A percentile compares a stretch with the other conserved stretches of the same genome.
These are phyloP conservation scores for Aspergillus pseudonomiae DNA, from an alignment of 2,329 filamentous ascomycete genomes.

Conservation along the genomic window DNA sequence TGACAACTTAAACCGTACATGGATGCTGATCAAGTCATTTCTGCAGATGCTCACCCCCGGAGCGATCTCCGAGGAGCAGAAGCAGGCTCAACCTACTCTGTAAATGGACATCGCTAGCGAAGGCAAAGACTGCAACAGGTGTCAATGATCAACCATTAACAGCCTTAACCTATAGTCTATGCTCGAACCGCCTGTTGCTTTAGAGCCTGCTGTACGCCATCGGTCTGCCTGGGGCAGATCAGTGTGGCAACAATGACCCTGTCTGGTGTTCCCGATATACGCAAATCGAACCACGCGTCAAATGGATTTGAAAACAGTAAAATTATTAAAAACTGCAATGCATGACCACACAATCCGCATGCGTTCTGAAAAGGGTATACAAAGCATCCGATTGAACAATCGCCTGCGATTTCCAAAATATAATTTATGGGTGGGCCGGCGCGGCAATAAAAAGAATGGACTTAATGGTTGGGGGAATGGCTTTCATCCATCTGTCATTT, in stretches of 20 bases:
- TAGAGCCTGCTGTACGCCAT: constrained; percentile 8
- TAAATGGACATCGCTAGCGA: constrained; percentile 35
- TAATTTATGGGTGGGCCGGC: constrained; percentile 10
- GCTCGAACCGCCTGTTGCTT: constrained; percentile 14
- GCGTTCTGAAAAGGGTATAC: constrained; percentile 7
- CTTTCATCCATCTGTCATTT: constrained; percentile 17
- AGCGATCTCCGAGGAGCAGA: constrained; percentile 28
- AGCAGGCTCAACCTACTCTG: constrained; percentile 37
- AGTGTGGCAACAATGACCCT: constrained; percentile 4
- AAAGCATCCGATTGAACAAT: not conserved
- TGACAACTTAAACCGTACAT: not conserved
- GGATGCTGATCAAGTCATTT: constrained; percentile 18
- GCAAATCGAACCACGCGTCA: constrained; percentile 1
- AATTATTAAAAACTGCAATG: not conserved
- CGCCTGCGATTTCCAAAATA: constrained; percentile 3
- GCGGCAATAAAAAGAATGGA: constrained; percentile 13
- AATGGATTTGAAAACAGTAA: constrained; percentile 2
- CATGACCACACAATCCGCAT: constrained; percentile 1
- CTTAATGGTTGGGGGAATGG: constrained; percentile 15
- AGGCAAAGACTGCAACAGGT: constrained; percentile 25
- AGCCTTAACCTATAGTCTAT: constrained; percentile 11
- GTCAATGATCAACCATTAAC: constrained; percentile 17
- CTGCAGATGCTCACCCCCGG: constrained; percentile 49
- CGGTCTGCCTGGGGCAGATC: constrained; percentile 14
- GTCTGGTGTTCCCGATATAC: not conserved